phyloP scores from a whole-genome alignment of 768 basidiomycete genomes.

The Mrakia blollopis region DNA sequence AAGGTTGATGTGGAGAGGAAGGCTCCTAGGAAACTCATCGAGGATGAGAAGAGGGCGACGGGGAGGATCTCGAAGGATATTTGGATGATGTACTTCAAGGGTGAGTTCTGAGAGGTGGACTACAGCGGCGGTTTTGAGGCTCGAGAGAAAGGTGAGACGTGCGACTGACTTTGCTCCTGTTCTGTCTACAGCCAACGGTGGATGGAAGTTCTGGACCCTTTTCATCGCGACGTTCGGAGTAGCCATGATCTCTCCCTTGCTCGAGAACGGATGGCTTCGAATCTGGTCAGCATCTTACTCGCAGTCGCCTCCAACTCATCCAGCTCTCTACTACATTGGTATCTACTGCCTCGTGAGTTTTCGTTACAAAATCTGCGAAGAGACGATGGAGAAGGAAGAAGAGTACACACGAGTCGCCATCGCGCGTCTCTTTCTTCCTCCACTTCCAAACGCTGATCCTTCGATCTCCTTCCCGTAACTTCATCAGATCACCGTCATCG shows the following conservation, averaged over 20 bases:
- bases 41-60: slow-evolving; percentile 65
- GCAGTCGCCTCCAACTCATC: slow-evolving; percentile 42
- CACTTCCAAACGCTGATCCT: too few relatives aligned
- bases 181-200: slow-evolving; percentile 2
- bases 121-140: too few relatives aligned
- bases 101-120: too few relatives aligned
- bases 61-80: slow-evolving; percentile 64
- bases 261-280: slow-evolving; percentile 62
- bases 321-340: slow-evolving; percentile 59
- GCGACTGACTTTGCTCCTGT: not conserved
- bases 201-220: slow-evolving; percentile 49
- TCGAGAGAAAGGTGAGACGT: slow-evolving; percentile 52
- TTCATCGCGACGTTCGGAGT: slow-evolving; percentile 55
- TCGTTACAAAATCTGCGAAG: too few relatives aligned
- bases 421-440: too few relatives aligned
- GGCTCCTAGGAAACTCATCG: slow-evolving; percentile 71
- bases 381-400: too few relatives aligned
- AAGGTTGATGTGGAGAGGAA: slow-evolving; percentile 44
- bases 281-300: slow-evolving; percentile 54
- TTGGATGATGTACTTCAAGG: slow-evolving; percentile 57
- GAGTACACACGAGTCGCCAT: too few relatives aligned
- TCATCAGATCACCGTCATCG: slow-evolving; percentile 64
- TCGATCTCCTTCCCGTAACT: slow-evolving; percentile 20
- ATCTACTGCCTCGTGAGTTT: slow-evolving; percentile 60
- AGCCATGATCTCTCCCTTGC: slow-evolving; percentile 59